phyloP scores from a whole-genome alignment of 192 early-diverging fungal genomes.

The Rhizophagus prolifer region DNA sequence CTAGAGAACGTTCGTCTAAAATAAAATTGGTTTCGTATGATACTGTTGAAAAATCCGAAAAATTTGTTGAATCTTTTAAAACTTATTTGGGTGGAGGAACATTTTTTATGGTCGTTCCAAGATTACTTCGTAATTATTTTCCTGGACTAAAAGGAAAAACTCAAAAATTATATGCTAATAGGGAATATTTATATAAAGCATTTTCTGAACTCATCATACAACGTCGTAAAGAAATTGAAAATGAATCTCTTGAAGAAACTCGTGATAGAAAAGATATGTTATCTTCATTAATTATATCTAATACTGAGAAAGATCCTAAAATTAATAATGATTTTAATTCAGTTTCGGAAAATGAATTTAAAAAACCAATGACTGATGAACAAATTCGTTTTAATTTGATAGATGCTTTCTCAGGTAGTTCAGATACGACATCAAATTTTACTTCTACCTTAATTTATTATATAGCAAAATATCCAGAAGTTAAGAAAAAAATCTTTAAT shows the following conservation, averaged over 20 bases:
- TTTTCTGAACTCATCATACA: constrained; percentile 3
- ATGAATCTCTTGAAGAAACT: neutral
- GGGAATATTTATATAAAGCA: neutral
- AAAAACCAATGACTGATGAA: neutral
- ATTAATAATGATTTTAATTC: too few relatives aligned
- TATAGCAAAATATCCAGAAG: constrained; percentile 12
- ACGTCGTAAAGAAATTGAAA: constrained; percentile 12
- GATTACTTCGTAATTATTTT: too few relatives aligned
- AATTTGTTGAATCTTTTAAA: too few relatives aligned
- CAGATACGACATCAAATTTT: constrained; percentile 1
- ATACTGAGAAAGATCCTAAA: too few relatives aligned
- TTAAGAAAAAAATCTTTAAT: neutral
- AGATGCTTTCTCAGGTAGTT: neutral
- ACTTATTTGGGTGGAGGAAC: too few relatives aligned
- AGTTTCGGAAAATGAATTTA: too few relatives aligned
- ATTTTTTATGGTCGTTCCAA: too few relatives aligned
- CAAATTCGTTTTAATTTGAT: neutral
- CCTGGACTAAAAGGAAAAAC: too few relatives aligned
- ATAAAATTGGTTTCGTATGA: too few relatives aligned
- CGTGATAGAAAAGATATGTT: too few relatives aligned
- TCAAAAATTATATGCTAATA: neutral
- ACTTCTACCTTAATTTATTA: neutral
- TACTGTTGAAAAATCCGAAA: too few relatives aligned
- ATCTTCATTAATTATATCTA: too few relatives aligned
- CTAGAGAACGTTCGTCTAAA: neutral